Conservation (phyloP, 2,329 filamentous ascomycete genomes). For the Blastomyces parvus region DNA sequence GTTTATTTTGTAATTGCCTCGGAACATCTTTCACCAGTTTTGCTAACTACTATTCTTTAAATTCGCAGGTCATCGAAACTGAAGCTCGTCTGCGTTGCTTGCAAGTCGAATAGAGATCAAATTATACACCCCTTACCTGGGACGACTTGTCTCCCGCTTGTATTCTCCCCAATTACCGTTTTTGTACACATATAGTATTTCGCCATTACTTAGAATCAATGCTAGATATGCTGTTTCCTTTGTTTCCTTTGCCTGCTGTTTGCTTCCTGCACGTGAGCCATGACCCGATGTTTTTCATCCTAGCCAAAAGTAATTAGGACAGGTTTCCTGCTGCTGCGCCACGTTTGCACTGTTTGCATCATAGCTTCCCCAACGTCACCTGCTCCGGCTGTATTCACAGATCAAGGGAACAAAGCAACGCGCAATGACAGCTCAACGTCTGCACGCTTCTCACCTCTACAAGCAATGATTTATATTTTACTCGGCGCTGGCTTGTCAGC, state of each 20-base stretch:
- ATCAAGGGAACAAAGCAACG: not conserved
- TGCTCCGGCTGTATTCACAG: not conserved
- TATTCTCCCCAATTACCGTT: constrained; percentile 20
- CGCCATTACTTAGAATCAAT: constrained; percentile 29
- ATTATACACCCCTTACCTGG: constrained; percentile 8
- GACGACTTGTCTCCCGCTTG: not conserved
- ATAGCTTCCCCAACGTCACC: not conserved
- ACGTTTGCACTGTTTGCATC: constrained; percentile 11
- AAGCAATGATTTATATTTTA: not conserved
- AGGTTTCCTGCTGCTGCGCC: not conserved
- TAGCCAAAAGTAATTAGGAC: not conserved
- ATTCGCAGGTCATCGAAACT: constrained; percentile 66
- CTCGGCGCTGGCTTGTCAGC: not conserved
- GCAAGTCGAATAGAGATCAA: constrained; percentile 55
- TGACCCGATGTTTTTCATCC: no score
- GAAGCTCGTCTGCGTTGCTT: constrained; percentile 84
- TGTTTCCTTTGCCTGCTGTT: constrained; percentile 2
- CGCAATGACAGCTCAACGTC: not conserved
- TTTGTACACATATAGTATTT: constrained; percentile 31
- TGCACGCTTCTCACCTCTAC: not conserved
- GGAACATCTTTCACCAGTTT: constrained; percentile 10
- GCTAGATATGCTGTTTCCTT: constrained; percentile 24
- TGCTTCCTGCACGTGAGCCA: not conserved
- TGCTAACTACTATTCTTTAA: constrained; percentile 6
- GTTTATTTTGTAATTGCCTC: not conserved